Evolutionary conservation across 2,329 filamentous ascomycete species (phyloP).

Genomic region (Exophiala sp.): DNA sequence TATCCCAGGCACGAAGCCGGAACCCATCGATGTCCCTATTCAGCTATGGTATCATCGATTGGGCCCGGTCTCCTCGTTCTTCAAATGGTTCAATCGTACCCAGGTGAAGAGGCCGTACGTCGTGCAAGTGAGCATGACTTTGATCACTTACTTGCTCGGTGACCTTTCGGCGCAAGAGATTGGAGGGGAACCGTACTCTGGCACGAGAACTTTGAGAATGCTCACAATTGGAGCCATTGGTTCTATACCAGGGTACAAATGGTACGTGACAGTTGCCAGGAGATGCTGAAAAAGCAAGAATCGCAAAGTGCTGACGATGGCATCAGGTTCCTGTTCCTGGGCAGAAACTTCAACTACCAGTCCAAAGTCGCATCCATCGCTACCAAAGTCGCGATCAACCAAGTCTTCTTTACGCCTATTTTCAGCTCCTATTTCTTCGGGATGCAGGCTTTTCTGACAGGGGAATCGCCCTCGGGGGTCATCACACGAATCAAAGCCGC

Average conservation of each 20-base stretch:
- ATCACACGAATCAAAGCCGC: constrained; percentile 70
- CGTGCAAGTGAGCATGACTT: constrained; percentile 73
- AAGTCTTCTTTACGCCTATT: constrained; percentile 73
- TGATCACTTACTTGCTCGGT: constrained; percentile 70
- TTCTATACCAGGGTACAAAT: constrained; percentile 76
- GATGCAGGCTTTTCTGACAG: constrained; percentile 70
- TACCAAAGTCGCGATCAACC: constrained; percentile 77
- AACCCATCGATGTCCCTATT: constrained; percentile 26
- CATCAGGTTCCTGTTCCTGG: constrained; percentile 72
- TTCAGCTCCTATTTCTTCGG: constrained; percentile 85
- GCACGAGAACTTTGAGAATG: constrained; percentile 65
- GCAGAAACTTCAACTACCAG: constrained; percentile 76
- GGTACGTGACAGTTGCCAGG: constrained; percentile 51
- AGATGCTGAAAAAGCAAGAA: not conserved
- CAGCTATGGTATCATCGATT: constrained; percentile 29
- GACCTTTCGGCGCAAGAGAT: constrained; percentile 31
- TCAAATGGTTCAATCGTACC: constrained; percentile 45
- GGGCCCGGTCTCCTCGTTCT: constrained; percentile 28
- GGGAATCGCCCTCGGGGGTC: constrained; percentile 61
- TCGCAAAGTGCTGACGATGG: constrained; percentile 6
- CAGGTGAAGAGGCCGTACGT: constrained; percentile 70
- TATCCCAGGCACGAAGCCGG: constrained; percentile 10
- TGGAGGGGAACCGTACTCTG: constrained; percentile 58
- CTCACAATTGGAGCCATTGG: constrained; percentile 69
- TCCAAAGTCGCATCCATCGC: constrained; percentile 68